These are phyloP conservation scores for Bremia lactucae DNA, from an alignment of 352 stramenopile species.

Conservation along the genomic window DNA sequence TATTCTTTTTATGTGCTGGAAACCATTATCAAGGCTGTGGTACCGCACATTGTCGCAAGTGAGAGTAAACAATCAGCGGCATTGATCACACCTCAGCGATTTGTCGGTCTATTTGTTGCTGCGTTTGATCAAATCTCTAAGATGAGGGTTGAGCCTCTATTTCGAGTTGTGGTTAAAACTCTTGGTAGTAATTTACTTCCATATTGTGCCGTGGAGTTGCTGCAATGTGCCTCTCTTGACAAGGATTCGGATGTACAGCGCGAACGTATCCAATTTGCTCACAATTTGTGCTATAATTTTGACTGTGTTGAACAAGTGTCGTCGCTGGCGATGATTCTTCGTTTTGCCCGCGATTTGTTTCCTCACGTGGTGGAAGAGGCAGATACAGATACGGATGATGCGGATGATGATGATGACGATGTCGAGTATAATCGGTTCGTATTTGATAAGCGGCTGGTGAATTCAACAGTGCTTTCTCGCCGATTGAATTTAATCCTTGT, in stretches of 20 bases:
- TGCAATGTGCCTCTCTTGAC: conserved; percentile 27
- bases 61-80: conserved; percentile 6
- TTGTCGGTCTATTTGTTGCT: conserved; percentile 68
- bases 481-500: conserved; percentile 51
- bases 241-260: conserved; percentile 34
- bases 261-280: conserved; percentile 43
- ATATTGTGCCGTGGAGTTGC: conserved; percentile 43
- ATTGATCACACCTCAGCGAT: conserved; percentile 57
- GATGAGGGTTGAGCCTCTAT: conserved; percentile 45
- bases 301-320: conserved; percentile 47
- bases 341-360: conserved; percentile 51
- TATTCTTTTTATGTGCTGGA: conserved; percentile 85
- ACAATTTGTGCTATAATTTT: conserved; percentile 51
- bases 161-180: conserved; percentile 47
- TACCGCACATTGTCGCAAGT: conserved; percentile 53
- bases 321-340: conserved; percentile 43
- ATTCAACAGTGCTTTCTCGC: conserved; percentile 33
- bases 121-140: conserved; percentile 58
- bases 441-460: conserved; percentile 22
- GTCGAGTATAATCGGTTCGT: conserved; percentile 41
- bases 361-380: conserved; percentile 56
- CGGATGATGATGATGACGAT: conserved; percentile 59
- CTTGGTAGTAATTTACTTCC: conserved; percentile 42
- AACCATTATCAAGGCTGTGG: conserved; percentile 70
- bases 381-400: conserved; percentile 60